Conservation (phyloP, 208 protist species). For the Herpetomonas samuelpessoai region DNA sequence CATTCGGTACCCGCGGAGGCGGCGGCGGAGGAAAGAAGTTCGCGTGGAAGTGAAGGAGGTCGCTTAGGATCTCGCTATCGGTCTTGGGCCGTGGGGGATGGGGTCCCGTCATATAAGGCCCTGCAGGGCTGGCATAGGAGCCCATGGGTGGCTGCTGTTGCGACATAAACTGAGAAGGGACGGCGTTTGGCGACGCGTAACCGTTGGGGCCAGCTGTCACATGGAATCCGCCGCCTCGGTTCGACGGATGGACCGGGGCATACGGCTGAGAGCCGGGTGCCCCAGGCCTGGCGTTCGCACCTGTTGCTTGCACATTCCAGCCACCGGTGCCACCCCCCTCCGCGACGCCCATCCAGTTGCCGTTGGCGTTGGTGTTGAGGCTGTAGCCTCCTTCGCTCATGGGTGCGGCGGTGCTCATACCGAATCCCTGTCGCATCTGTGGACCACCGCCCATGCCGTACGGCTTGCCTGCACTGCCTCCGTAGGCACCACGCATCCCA, state of each 20-base stretch:
- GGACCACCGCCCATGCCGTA: too few species aligned
- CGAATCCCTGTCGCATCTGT: too few species aligned
- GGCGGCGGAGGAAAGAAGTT: constrained; percentile 81
- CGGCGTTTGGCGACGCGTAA: too few species aligned
- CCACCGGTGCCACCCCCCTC: not conserved
- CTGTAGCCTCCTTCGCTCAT: not conserved
- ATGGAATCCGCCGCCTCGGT: not conserved
- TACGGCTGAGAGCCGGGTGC: not conserved
- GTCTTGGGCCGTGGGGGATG: constrained; percentile 37
- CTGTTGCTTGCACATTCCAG: constrained; percentile 6
- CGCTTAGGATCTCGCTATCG: constrained; percentile 65
- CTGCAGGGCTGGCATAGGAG: too few species aligned
- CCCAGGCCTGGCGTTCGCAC: constrained; percentile 1
- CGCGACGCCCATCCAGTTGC: not conserved
- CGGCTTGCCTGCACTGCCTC: not conserved
- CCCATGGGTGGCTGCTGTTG: too few species aligned
- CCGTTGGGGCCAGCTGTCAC: not conserved
- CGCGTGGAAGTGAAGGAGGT: constrained; percentile 76
- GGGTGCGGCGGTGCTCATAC: not conserved
- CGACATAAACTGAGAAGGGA: too few species aligned
- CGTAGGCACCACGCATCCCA: not conserved
- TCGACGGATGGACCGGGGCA: not conserved
- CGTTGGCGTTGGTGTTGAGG: not conserved
- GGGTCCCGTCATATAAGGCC: too few species aligned
- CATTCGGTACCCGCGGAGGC: constrained; percentile 41